These are phyloP conservation scores for Pythium insidiosum DNA, from an alignment of 352 stramenopile species.

Conservation along the genomic window DNA sequence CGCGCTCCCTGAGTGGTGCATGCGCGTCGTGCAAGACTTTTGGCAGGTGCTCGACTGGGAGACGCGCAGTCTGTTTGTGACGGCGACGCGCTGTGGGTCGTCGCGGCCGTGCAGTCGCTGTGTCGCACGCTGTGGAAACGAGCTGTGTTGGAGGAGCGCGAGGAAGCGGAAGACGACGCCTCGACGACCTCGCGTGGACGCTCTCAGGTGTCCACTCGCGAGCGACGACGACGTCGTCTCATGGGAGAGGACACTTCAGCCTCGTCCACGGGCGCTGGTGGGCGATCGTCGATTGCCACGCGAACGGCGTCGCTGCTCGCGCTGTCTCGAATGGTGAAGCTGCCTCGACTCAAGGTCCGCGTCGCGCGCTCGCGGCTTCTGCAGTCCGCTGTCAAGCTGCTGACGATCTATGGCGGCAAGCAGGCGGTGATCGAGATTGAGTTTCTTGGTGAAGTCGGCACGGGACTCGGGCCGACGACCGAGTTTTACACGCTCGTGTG, in stretches of 20 bases:
- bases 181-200: too few relatives aligned
- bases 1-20: constrained; percentile 45
- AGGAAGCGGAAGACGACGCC: too few relatives aligned
- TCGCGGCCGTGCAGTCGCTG: constrained; percentile 58
- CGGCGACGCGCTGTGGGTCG: constrained; percentile 54
- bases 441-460: constrained; percentile 73
- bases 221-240: too few relatives aligned
- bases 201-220: too few relatives aligned
- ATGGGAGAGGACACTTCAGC: too few relatives aligned
- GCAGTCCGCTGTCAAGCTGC: constrained; percentile 62
- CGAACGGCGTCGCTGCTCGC: constrained; percentile 33
- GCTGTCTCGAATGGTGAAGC: constrained; percentile 60
- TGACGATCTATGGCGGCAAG: constrained; percentile 66
- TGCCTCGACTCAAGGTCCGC: constrained; percentile 68
- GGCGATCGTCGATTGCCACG: too few relatives aligned
- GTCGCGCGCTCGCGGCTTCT: constrained; percentile 51
- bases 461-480: constrained; percentile 59
- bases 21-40: constrained; percentile 41
- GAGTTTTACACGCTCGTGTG: constrained; percentile 76
- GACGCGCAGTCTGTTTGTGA: constrained; percentile 59
- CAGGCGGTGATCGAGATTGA: constrained; percentile 76
- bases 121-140: constrained; percentile 59
- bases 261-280: too few relatives aligned
- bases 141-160: constrained; percentile 35
- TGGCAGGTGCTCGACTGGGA: constrained; percentile 61